Evolutionary conservation across 2,329 filamentous ascomycete species (phyloP).

Genomic region (Sphaerulina populicola): DNA sequence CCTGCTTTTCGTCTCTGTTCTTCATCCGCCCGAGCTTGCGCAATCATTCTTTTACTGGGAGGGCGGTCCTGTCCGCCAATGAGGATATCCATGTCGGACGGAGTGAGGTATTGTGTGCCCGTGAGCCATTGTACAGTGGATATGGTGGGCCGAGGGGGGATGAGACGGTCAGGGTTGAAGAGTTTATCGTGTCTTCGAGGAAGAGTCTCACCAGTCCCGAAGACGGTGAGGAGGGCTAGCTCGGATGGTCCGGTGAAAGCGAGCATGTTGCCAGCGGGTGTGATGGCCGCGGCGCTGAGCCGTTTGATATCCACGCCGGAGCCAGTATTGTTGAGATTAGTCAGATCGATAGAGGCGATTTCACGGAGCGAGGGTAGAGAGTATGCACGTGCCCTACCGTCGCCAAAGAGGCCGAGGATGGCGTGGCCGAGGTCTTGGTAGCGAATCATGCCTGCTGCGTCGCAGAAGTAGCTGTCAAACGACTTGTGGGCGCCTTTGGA

Average conservation of each 20-base stretch:
- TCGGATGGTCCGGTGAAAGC: slow-evolving; percentile 86
- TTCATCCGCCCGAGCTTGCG: slow-evolving; percentile 67
- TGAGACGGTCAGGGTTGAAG: slow-evolving; percentile 64
- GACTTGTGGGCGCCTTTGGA: slow-evolving; percentile 86
- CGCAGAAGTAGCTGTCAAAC: slow-evolving; percentile 76
- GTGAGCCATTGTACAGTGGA: slow-evolving; percentile 95
- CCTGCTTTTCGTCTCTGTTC: slow-evolving; percentile 43
- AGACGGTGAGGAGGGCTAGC: slow-evolving; percentile 71
- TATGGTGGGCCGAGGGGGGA: slow-evolving; percentile 81
- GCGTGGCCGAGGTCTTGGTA: slow-evolving; percentile 65
- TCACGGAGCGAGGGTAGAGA: slow-evolving; percentile 84
- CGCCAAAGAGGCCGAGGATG: slow-evolving; percentile 75
- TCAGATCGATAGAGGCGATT: slow-evolving; percentile 58
- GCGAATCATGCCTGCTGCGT: slow-evolving; percentile 68
- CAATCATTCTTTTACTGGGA: slow-evolving; percentile 78
- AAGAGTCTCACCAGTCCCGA: slow-evolving; percentile 63
- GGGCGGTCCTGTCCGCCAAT: slow-evolving; percentile 85
- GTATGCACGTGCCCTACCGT: slow-evolving; percentile 69
- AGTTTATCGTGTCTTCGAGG: slow-evolving; percentile 58
- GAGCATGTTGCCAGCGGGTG: slow-evolving; percentile 70
- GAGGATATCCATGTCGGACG: slow-evolving; percentile 77
- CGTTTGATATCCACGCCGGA: slow-evolving; percentile 59
- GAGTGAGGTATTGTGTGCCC: slow-evolving; percentile 83
- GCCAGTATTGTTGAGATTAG: slow-evolving; percentile 40
- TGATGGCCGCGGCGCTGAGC: slow-evolving; percentile 61